Evolutionary conservation across 2,329 filamentous ascomycete species (phyloP), one percentile per base, ranked within the genome.

Genomic region (Fonsecaea monophora): DNA sequence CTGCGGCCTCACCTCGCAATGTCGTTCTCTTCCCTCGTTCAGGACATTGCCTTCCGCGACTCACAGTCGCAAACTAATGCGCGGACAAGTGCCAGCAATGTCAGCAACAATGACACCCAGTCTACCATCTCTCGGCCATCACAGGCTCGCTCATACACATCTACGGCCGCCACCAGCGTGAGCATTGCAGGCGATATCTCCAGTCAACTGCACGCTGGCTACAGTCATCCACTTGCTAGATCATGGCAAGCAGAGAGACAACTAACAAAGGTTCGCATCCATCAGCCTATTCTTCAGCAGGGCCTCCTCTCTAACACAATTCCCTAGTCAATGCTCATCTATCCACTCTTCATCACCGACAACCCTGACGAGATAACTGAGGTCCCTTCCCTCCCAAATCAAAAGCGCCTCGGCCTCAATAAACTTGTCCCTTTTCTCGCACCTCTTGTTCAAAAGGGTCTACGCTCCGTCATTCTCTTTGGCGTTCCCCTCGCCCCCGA

Each of bases 261-360:
- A 81, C 84, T 95, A 77, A 94, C 92, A 69, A 94, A 94, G 88
- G 91, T 92, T 73, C 64, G 83, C 21, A 21, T 13, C 13, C 9
- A 50, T 8, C 12, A 2, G 10, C 5, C 8, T 50, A 7, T 4
- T 30, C 9, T 4, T 2, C 8, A 25, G 21, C 10, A 30, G 30
- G 18, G 50, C 10, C 42, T 7, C 30, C 50, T 34, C 13, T 32
- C 62, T 68, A 63, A 70, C 45, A 13, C 34, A 5, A 42, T 18
- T 15, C 56, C 2, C 2, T 74, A 97, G 92, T 95, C 94, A 42
- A 98, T 98, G 95, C 90, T 99, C 75, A 97, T 99, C 75, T 98
- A 96, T 81, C 95, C 95, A 12, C 86, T 99, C 72, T 99, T 99
- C 83, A 88, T 99, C 71, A 96, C 95, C 75, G 95, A 99, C 80